Percentiles rank a stretch among this genome's conserved stretches.
phyloP scores from a whole-genome alignment of 768 basidiomycete genomes.

The Butyriboletus loyo region DNA sequence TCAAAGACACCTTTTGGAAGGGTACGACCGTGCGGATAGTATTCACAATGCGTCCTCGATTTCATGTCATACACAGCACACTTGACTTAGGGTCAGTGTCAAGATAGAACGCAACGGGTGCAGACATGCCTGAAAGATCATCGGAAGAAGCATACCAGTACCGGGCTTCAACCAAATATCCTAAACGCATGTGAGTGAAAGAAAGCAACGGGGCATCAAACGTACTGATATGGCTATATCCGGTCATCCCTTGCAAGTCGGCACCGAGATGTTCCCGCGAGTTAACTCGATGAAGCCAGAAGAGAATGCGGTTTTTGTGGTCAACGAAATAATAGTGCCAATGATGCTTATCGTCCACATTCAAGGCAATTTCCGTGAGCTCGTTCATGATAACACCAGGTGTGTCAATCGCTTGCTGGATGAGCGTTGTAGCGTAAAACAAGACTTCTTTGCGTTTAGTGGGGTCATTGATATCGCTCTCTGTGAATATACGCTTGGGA shows the following conservation, averaged over 20 bases:
- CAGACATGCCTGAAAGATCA: not conserved
- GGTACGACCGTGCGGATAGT: constrained; percentile 4
- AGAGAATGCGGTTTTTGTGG: constrained; percentile 11
- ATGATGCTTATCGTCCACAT: not conserved
- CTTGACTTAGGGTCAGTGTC: not conserved
- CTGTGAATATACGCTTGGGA: constrained; percentile 15
- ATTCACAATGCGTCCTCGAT: constrained; percentile 18
- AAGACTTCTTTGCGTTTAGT: not conserved
- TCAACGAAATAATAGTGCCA: constrained; percentile 20
- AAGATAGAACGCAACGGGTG: not conserved
- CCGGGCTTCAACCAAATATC: constrained; percentile 9
- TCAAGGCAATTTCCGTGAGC: constrained; percentile 8
- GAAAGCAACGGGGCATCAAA: not conserved
- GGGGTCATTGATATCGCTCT: constrained; percentile 1
- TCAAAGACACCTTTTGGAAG: constrained; percentile 6
- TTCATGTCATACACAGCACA: not conserved
- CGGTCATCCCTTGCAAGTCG: constrained; percentile 6
- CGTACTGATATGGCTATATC: constrained; percentile 13
- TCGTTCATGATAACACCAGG: not conserved
- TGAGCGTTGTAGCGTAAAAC: not conserved
- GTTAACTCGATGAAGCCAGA: constrained; percentile 8
- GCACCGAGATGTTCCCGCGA: not conserved
- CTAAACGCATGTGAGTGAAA: constrained; percentile 4
- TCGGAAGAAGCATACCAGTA: constrained; percentile 11
- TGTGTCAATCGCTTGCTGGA: not conserved